Evolutionary conservation across 2,329 filamentous ascomycete species (phyloP).

Genomic region (Monosporascus sp.): DNA sequence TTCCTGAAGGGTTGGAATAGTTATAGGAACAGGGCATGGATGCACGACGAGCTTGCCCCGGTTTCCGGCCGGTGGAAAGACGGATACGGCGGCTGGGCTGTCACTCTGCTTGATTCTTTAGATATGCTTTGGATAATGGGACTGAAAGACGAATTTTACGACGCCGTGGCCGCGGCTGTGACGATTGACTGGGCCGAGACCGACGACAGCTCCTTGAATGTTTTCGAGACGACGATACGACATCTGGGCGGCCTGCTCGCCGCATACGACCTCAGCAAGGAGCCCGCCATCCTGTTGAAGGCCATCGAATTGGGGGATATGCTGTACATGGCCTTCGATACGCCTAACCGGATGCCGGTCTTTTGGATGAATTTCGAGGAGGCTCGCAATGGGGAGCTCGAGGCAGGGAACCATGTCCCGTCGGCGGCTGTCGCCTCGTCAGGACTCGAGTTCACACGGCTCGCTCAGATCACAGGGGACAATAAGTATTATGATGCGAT

Average conservation of each 20-base stretch:
- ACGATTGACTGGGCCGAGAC: conserved; percentile 46
- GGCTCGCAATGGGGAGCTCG: conserved; percentile 29
- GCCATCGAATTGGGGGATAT: conserved; percentile 42
- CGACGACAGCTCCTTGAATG: conserved; percentile 30
- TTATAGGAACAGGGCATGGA: conserved; percentile 49
- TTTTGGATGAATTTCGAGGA: conserved; percentile 52
- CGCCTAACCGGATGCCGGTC: conserved; percentile 43
- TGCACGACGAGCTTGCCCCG: conserved; percentile 46
- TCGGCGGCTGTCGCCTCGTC: conserved; percentile 50
- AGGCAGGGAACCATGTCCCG: conserved; percentile 30
- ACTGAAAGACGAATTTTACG: conserved; percentile 49
- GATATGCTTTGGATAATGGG: conserved; percentile 61
- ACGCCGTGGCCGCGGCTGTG: conserved; percentile 43
- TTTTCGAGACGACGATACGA: conserved; percentile 44
- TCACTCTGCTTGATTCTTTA: conserved; percentile 54
- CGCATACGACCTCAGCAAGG: conserved; percentile 40
- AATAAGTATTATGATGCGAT: conserved; percentile 71
- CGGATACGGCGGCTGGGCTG: conserved; percentile 50
- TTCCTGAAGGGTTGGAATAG: conserved; percentile 43
- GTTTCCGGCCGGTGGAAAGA: conserved; percentile 41
- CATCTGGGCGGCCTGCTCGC: conserved; percentile 40
- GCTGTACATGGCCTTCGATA: conserved; percentile 43
- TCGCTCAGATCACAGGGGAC: conserved; percentile 64
- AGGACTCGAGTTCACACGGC: conserved; percentile 64
- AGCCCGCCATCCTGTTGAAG: conserved; percentile 37